A percentile compares a stretch with the other conserved stretches of the same genome.
Evolutionary conservation across 2,329 filamentous ascomycete genomes (phyloP).

Genomic region (Dendryphion nanum): DNA sequence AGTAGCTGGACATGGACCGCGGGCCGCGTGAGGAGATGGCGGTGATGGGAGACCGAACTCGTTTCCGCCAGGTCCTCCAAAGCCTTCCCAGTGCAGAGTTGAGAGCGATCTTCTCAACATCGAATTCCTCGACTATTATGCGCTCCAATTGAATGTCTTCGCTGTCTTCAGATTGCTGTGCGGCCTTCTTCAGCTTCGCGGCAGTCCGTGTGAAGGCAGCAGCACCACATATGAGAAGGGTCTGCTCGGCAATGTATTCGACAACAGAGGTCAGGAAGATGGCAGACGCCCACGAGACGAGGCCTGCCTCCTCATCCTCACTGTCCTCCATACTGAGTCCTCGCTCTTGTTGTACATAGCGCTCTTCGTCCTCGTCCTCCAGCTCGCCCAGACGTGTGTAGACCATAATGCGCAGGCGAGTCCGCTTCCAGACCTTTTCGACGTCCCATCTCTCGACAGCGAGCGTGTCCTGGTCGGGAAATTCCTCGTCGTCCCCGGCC

Average conservation of each 20-base stretch:
- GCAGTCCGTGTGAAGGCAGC: conserved; percentile 68
- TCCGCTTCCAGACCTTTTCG: conserved; percentile 92
- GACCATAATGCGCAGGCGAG: conserved; percentile 92
- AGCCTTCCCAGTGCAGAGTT: conserved; percentile 84
- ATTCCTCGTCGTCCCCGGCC: conserved; percentile 64
- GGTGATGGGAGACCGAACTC: conserved; percentile 53
- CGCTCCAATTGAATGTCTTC: conserved; percentile 61
- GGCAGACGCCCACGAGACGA: conserved; percentile 83
- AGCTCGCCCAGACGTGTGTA: conserved; percentile 95
- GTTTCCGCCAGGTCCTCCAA: conserved; percentile 95
- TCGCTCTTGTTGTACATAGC: conserved; percentile 74
- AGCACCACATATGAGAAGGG: conserved; percentile 81
- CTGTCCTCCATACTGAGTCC: conserved; percentile 56
- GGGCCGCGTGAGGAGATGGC: conserved; percentile 22
- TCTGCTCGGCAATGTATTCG: conserved; percentile 90
- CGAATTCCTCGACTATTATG: conserved; percentile 81
- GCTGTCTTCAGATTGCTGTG: conserved; percentile 38
- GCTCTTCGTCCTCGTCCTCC: conserved; percentile 96
- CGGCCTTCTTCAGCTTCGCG: conserved; percentile 40
- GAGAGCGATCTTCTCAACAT: conserved; percentile 90
- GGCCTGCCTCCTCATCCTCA: conserved; percentile 38
- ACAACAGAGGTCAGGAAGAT: conserved; percentile 95
- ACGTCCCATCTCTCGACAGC: conserved; percentile 71
- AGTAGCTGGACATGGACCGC: conserved; percentile 25
- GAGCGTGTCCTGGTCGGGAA: conserved; percentile 25